Evolutionary conservation across 352 stramenopile genomes (phyloP), one percentile per base, ranked within the genome.

Genomic region (Pilasporangium apinafurcum): DNA sequence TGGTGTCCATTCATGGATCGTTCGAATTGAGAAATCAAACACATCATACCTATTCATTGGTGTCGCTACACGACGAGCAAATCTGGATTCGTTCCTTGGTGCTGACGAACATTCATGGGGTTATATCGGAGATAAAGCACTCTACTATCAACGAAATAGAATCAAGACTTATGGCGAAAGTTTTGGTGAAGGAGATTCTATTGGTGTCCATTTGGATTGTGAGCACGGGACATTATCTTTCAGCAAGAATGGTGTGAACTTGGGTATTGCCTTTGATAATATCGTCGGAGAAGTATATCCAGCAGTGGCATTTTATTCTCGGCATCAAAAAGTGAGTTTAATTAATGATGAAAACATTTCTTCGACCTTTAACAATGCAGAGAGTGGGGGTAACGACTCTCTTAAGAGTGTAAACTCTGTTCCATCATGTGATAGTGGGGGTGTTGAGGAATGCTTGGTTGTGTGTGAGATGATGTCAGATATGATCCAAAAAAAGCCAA

Each of bases 81-180:
- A 95, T 53, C 64, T 93, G 12, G 88, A 95, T 35, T 98, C 95
- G 4, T 99, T 99, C 59, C 74, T 99, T 17, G 97, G 97, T 1
- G 90, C 95, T 8, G 96, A 99, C 46, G 90, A 96, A 24, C 81
- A 98, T 31, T 97, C 95, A 0, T 99, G 96, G 96, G 97, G 97
- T 8, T 97, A 97, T 43, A 99, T 99, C 43, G 97, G 96, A 0
- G 97, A 98, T 41, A 95, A 98, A 56, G 95, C 95, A n/a, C 65
- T 99, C 12, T 99, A 98, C 61, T 97, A 99, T 54, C 95, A 98
- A 49, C 75, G 96, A 18, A 96, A 95, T 46, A 97, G 97, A 8
- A 41, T 96, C 7, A 88, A 83, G 6, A 59, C 86, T 20, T 98
- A 95, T 39, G 90, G 91, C 6, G 82, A 92, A 12, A 53, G 34